Evolutionary conservation across 768 basidiomycete species (phyloP).

Genomic region (Kwoniella pini): DNA sequence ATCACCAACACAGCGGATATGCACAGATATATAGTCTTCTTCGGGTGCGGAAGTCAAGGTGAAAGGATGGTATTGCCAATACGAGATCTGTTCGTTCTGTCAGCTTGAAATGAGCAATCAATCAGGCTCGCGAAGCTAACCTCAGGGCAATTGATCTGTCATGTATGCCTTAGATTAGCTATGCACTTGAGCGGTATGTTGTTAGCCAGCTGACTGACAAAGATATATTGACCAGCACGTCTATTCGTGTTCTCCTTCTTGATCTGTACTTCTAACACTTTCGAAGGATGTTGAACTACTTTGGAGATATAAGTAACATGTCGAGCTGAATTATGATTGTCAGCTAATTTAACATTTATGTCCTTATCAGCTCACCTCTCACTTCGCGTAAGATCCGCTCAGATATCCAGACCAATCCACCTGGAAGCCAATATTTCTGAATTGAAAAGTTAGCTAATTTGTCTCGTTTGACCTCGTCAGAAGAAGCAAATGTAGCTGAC

Average conservation of each 20-base stretch:
- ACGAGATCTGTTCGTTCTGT: conserved; percentile 65
- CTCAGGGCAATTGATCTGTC: conserved; percentile 26
- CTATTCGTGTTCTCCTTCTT: conserved; percentile 88
- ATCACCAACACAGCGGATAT: conserved; percentile 88
- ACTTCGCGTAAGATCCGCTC: conserved; percentile 92
- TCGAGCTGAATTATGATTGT: conserved; percentile 59
- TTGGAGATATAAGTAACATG: conserved; percentile 84
- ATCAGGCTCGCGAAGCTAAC: too few relatives aligned
- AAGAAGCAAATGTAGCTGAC: conserved; percentile 58
- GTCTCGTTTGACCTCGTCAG: background rate
- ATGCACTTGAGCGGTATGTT: background rate
- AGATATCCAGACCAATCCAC: conserved; percentile 68
- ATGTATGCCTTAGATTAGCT: background rate
- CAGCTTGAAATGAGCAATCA: too few relatives aligned
- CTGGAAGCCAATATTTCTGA: conserved; percentile 53
- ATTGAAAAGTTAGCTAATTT: background rate
- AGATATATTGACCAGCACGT: conserved; percentile 89
- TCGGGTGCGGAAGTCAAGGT: conserved; percentile 92
- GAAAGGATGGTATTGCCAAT: conserved; percentile 98
- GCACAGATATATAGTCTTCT: conserved; percentile 91
- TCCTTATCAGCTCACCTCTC: conserved; percentile 55
- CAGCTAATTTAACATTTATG: background rate
- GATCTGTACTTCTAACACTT: conserved; percentile 93
- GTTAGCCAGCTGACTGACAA: conserved; percentile 60
- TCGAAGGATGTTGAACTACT: conserved; percentile 91